A percentile compares a stretch with the other conserved stretches of the same genome.
phyloP scores from a whole-genome alignment of 345 rosid species.

The Rubroshorea leprosula region DNA sequence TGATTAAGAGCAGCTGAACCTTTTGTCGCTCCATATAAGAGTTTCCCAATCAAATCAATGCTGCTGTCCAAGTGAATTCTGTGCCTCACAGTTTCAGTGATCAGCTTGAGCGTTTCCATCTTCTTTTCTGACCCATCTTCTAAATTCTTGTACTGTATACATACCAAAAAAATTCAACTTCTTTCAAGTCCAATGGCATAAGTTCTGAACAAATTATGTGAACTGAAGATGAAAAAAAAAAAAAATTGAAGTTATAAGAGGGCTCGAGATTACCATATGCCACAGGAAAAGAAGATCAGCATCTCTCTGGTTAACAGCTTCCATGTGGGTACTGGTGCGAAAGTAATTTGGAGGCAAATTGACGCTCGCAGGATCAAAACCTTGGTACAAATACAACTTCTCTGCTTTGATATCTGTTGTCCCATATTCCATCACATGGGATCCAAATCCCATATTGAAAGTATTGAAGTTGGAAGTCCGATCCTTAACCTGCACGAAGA shows the following conservation, averaged over 20 bases:
- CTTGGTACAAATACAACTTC: slow-evolving; percentile 74
- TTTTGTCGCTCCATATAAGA: slow-evolving; percentile 55
- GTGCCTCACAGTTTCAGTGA: slow-evolving; percentile 43
- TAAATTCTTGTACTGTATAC: slow-evolving; percentile 54
- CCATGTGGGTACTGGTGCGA: slow-evolving; percentile 21
- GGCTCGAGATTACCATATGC: slow-evolving; percentile 75
- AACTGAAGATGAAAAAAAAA: neutral
- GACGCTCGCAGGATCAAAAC: slow-evolving; percentile 59
- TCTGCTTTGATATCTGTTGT: slow-evolving; percentile 46
- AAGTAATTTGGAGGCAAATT: slow-evolving; percentile 45
- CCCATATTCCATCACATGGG: slow-evolving; percentile 90
- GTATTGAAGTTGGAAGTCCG: slow-evolving; percentile 59
- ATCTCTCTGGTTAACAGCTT: slow-evolving; percentile 74
- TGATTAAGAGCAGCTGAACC: slow-evolving; percentile 32
- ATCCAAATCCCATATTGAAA: slow-evolving; percentile 49
- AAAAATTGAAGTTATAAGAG: neutral
- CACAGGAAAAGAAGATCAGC: slow-evolving; percentile 84
- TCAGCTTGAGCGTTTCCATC: slow-evolving; percentile 40
- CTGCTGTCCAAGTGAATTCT: slow-evolving; percentile 67
- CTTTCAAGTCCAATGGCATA: too few species aligned
- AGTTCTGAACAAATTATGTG: too few species aligned
- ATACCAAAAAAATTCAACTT: too few species aligned
- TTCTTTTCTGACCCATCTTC: slow-evolving; percentile 43
- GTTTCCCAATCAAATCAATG: slow-evolving; percentile 51
- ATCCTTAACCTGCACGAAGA: slow-evolving; percentile 49